Evolutionary conservation across 768 basidiomycete genomes (phyloP), one percentile per base, ranked within the genome.

Genomic region (Amanita inopinata): DNA sequence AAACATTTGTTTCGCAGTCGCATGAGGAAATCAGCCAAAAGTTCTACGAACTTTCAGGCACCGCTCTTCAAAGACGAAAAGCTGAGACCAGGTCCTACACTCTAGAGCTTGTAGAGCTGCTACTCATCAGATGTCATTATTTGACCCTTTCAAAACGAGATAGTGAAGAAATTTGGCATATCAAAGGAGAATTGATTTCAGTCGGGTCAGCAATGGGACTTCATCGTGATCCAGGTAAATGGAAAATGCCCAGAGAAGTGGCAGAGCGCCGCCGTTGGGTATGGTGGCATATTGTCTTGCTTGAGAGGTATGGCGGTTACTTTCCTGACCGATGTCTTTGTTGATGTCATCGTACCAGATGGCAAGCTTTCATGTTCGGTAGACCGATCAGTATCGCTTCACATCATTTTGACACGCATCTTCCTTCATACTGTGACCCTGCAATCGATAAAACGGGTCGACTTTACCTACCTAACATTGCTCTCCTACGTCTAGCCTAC

Each of bases 351-450:
- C 38, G 36, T 49, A 51, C 20, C 50, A 86, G 85, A 49, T 90
- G 87, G 87, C 85, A 89, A 56, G 82, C 85, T 0, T 89, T 90
- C 61, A 73, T 87, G 72, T 84, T 90, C 57, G 88, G 87, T 11
- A 71, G 87, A 15, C 87, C 87, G 2, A 62, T 83, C 24, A 65
- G 72, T 20, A 79, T 90, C 43, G 77, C 82, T 3, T 80, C 84
- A 3, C 80, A 87, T 56, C 86, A 88, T 59, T 90, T 85, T 56
- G 84, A 89, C 56, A 89, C 86, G 0, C 79, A 76, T 49, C 64
- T 87, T 11, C 87, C 87, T 22, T 76, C 78, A 0, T 70, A 77
- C 44, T 77, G 74, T 52, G 78, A 83, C 47, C 71, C 80, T 3
- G 64, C 70, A 4, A 53, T 80, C 12, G 81, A 84, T 51, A 76